Evolutionary conservation across 1,284 basidiomycete species (phyloP).

Genomic region (Butyriboletus pseudospeciosus): DNA sequence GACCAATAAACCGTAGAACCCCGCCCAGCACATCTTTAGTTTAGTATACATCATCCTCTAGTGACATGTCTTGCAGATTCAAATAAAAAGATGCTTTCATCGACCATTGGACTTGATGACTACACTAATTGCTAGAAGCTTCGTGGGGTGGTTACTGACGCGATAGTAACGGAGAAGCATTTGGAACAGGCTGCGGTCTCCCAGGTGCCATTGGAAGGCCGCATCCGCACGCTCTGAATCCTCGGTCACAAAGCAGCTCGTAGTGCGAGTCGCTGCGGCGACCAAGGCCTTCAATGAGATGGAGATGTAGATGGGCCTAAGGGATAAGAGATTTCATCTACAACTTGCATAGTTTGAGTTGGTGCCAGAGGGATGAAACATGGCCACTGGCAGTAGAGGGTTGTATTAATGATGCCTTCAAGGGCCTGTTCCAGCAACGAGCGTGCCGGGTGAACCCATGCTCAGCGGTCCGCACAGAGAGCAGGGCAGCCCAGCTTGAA

Average conservation of each 20-base stretch:
- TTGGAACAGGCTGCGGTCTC: slow-evolving; percentile 40
- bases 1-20: too few species aligned
- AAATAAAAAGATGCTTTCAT: slow-evolving; percentile 40
- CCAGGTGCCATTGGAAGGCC: slow-evolving; percentile 45
- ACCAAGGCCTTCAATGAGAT: slow-evolving; percentile 46
- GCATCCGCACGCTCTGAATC: slow-evolving; percentile 41
- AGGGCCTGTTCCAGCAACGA: too few species aligned
- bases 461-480: too few species aligned
- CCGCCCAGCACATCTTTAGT: too few species aligned
- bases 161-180: slow-evolving; percentile 33
- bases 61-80: neutral
- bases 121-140: slow-evolving; percentile 56
- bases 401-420: too few species aligned
- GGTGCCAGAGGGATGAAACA: too few species aligned
- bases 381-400: too few species aligned
- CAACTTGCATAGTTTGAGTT: too few species aligned
- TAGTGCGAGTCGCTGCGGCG: slow-evolving; percentile 34
- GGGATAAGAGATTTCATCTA: too few species aligned
- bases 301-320: too few species aligned
- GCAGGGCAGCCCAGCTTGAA: too few species aligned
- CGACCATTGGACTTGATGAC: slow-evolving; percentile 57
- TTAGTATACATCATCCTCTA: neutral
- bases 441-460: too few species aligned
- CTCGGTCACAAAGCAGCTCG: slow-evolving; percentile 53
- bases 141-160: neutral